A percentile compares a stretch with the other conserved stretches of the same genome.
These are phyloP conservation scores for Nymphaea colorata DNA, from an alignment of 164 flowering plant species.

Conservation along the genomic window DNA sequence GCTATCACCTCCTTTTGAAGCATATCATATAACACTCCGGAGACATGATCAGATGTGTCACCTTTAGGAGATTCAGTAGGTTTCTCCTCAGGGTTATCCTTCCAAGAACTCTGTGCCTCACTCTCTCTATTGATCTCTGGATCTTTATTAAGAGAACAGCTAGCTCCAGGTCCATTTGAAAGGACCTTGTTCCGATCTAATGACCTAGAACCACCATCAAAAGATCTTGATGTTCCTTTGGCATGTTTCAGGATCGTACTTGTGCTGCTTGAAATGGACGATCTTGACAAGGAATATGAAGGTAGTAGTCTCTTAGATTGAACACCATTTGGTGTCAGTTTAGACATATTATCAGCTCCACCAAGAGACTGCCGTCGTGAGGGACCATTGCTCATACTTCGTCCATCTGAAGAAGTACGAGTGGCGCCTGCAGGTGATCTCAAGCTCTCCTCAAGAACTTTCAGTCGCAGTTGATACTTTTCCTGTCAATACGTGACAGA, in stretches of 20 bases:
- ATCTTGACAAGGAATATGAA: slow-evolving; percentile 40
- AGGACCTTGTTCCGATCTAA: slow-evolving; percentile 60
- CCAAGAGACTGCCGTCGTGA: slow-evolving; percentile 89
- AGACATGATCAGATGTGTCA: slow-evolving; percentile 63
- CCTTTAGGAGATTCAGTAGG: slow-evolving; percentile 30
- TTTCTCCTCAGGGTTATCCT: slow-evolving; percentile 56
- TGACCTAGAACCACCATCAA: slow-evolving; percentile 95
- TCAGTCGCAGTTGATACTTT: slow-evolving; percentile 70
- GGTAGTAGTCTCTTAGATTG: slow-evolving; percentile 29
- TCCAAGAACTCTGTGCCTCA: slow-evolving; percentile 40
- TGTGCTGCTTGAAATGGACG: slow-evolving; percentile 27
- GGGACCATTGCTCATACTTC: slow-evolving; percentile 69
- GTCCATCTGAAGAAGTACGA: slow-evolving; percentile 57
- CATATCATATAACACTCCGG: slow-evolving; percentile 79
- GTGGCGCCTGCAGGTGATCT: slow-evolving; percentile 39
- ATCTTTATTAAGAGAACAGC: slow-evolving; percentile 35
- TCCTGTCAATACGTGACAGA: slow-evolving; percentile 35
- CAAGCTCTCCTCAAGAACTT: slow-evolving; percentile 77
- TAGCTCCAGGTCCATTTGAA: slow-evolving; percentile 43
- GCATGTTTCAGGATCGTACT: slow-evolving; percentile 77
- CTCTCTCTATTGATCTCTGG: slow-evolving; percentile 41
- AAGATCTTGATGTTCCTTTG: slow-evolving; percentile 87
- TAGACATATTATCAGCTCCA: slow-evolving; percentile 76
- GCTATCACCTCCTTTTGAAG: slow-evolving; percentile 83
- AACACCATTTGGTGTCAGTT: slow-evolving; percentile 61